Evolutionary conservation across 768 basidiomycete species (phyloP).

Genomic region (Ramaria rubella): DNA sequence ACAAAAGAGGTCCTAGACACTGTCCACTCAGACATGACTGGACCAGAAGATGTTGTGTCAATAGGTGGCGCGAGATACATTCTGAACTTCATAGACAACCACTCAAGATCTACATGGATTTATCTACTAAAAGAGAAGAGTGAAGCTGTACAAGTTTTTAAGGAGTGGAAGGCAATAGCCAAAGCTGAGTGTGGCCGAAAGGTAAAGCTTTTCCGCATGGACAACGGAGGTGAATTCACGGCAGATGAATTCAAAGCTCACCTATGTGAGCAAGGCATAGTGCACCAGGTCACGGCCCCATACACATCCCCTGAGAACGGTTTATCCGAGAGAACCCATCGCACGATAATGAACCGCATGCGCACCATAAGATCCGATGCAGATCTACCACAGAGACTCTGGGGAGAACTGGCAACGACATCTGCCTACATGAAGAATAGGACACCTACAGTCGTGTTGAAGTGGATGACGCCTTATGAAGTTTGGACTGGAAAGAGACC

Average conservation of each 20-base stretch:
- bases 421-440: too few species aligned
- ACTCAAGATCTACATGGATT: slow-evolving; percentile 7
- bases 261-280: background rate
- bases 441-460: too few species aligned
- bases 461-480: too few species aligned
- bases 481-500: too few species aligned
- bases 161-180: background rate
- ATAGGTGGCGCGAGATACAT: slow-evolving; percentile 6
- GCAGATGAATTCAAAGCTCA: background rate
- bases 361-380: too few species aligned
- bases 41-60: too few species aligned
- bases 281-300: slow-evolving; percentile 13
- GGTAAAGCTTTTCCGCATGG: background rate
- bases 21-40: slow-evolving; percentile 22
- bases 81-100: slow-evolving; percentile 13
- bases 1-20: too few species aligned
- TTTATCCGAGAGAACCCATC: background rate
- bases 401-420: too few species aligned
- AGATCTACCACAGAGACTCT: too few species aligned
- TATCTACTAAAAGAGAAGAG: slow-evolving; percentile 2
- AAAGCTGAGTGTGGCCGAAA: background rate
- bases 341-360: background rate
- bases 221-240: slow-evolving; percentile 1
- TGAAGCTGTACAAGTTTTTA: background rate
- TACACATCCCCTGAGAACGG: slow-evolving; percentile 18